Evolutionary conservation across 805 yeast species (phyloP), one percentile per base, ranked within the genome.

Genomic region (Huiozyma naganishii): DNA sequence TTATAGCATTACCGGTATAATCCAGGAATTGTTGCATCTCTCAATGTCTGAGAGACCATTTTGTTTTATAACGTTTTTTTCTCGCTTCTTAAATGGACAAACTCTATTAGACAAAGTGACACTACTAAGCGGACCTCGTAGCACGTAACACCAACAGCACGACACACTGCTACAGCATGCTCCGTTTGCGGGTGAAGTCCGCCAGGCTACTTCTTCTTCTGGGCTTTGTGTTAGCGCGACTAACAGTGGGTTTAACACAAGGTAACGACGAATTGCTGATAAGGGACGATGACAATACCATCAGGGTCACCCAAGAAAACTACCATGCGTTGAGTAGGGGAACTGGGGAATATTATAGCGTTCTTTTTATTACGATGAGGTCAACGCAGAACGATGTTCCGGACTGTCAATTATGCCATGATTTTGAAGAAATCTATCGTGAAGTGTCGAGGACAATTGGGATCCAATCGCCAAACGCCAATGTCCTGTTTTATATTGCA

Each of bases 311-410:
- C 1, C 65, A 69, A 12, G 64, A 66, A 1, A 69, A 72, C 45
- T 67, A 76, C 37, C 53, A 55, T 7, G 42, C 53, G 3, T 36
- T 73, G 1, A 58, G 75, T 30, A 51, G 61, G 2, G 83, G 80
- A 1, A 63, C 70, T 3, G 64, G 77, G 41, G 78, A 73, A 39
- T 74, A 77, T 57, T 74, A 60, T 50, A 60, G 77, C 6, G 60
- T 80, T 2, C 43, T 78, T 0, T 58, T 72, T n/a, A 63, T 79
- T 36, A 79, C 87, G 0, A 71, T 84, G 3, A 64, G 62, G 5
- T 49, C 49, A 6, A 54, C 64, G 23, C 69, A 70, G 43, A 65
- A 63, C 0, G 81, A 87, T 51, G 32, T 43, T 23, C 48, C 37
- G 5, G 27, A 12, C 17, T 61, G 66, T 45, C 61, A 46, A 0